A percentile compares a stretch with the other conserved stretches of the same genome.
Conservation (phyloP, 768 basidiomycete genomes). For the Boletus tylopilopsis region DNA sequence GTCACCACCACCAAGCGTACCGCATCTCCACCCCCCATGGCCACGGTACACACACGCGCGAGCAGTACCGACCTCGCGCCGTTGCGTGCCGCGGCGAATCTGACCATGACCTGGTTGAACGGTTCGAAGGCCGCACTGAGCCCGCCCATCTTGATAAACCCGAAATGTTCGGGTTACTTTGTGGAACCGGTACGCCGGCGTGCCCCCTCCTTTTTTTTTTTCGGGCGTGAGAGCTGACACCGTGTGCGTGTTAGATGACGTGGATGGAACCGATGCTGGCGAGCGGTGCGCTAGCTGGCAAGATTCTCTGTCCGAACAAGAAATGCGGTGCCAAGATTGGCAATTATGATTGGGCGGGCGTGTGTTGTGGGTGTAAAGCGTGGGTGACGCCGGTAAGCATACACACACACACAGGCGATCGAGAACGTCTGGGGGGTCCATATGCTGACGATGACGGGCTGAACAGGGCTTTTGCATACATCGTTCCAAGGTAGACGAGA, state of each 20-base stretch:
- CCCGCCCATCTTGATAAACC: conserved; percentile 68
- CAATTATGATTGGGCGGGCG: conserved; percentile 96
- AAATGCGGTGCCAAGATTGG: conserved; percentile 91
- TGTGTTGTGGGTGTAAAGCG: conserved; percentile 84
- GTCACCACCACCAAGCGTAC: background rate
- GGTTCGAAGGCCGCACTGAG: conserved; percentile 30
- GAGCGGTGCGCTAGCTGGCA: conserved; percentile 76
- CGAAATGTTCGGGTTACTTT: conserved; percentile 94
- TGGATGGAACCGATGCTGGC: conserved; percentile 92
- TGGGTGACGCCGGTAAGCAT: conserved; percentile 84
- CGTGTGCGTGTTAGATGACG: conserved; percentile 63
- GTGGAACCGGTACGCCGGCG: conserved; percentile 89
- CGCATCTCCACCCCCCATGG: conserved; percentile 3
- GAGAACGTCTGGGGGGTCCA: background rate
- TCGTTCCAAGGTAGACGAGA: conserved; percentile 65
- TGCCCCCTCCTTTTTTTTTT: background rate
- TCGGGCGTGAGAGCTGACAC: background rate
- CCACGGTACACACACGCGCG: conserved; percentile 45
- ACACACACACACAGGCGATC: too few relatives aligned
- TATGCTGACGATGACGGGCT: background rate
- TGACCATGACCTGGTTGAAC: conserved; percentile 28
- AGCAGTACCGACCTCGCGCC: conserved; percentile 47
- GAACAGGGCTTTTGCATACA: conserved; percentile 55
- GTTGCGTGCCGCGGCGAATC: conserved; percentile 32
- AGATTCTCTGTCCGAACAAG: conserved; percentile 88